A percentile compares a stretch with the other conserved stretches of the same genome.
phyloP scores from a whole-genome alignment of 345 rosid species.

The Pistacia vera region DNA sequence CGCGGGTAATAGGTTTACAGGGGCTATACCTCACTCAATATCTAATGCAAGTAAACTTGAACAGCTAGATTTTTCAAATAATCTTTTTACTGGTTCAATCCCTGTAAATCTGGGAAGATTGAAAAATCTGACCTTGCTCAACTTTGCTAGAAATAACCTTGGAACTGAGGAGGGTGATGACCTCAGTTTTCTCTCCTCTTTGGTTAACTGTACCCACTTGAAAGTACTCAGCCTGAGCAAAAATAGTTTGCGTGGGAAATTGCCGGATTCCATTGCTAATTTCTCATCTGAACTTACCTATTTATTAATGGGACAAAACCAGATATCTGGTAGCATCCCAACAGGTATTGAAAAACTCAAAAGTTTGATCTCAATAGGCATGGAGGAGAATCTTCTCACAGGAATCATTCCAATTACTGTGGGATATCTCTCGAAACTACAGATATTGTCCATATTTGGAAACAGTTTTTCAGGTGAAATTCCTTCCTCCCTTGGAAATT shows the following conservation, averaged over 20 bases:
- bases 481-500: slow-evolving; percentile 44
- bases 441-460: slow-evolving; percentile 28
- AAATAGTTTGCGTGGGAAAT: slow-evolving; percentile 24
- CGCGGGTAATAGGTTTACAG: slow-evolving; percentile 20
- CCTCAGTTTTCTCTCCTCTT: slow-evolving; percentile 26
- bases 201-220: slow-evolving; percentile 31
- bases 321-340: slow-evolving; percentile 21
- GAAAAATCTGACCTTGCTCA: slow-evolving; percentile 20
- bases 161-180: slow-evolving; percentile 27
- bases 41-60: slow-evolving; percentile 26
- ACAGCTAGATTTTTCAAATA: background rate
- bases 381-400: slow-evolving; percentile 25
- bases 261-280: slow-evolving; percentile 26
- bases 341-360: slow-evolving; percentile 12
- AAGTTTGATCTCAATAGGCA: slow-evolving; percentile 17
- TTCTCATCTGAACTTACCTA: slow-evolving; percentile 20
- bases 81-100: slow-evolving; percentile 26
- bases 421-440: slow-evolving; percentile 23
- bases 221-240: slow-evolving; percentile 25
- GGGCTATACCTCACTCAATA: slow-evolving; percentile 31
- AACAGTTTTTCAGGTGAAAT: slow-evolving; percentile 40
- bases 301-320: slow-evolving; percentile 27
- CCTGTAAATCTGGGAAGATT: slow-evolving; percentile 32
- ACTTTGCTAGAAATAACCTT: slow-evolving; percentile 25
- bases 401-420: slow-evolving; percentile 28